Base-by-base conservation (phyloP, 2,329 filamentous ascomycete species). In the Botrytis aclada region DNA sequence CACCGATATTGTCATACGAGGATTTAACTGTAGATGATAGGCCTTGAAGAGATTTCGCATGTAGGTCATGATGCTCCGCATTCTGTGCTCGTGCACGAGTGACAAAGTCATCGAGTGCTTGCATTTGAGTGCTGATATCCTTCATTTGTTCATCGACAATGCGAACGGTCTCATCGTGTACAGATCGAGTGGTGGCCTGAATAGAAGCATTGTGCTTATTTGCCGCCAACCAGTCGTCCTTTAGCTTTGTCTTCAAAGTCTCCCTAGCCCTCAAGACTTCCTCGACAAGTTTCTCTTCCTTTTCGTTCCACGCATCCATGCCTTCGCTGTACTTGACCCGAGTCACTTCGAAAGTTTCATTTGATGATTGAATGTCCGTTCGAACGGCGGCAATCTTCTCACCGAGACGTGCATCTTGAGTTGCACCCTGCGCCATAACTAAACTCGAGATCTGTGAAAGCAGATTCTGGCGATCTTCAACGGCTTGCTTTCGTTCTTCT, bases 101-200 rank as follows among this genome's bases (percentile, higher is more conserved):
- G 56, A 98, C 94, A 78, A 98, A 97, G 76, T 95, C 93, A 79
- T 98, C 95, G 12, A 99, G 87, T 1, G 93, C 93, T 72, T 90
- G 89, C 88, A 99, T 95, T 82, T 98, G 94, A n/a, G 86, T 88
- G 74, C 93, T 91, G 80, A 99, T 92, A 77, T 97, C 93, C 72
- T 88, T 87, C 84, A 97, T 93, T 83, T 99, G 96, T 73, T 92
- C 91, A 79, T 95, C 93, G 20, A 98, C 95, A 73, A 97, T 95
- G 10, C 91, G 91, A 43, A 97, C 89, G 0, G 95, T 98, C 82
- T 97, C 93, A 47, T 92, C 92, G 77, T 99, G 95, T 1, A 98
- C 94, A 3, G 93, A 93, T 77, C 93, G 92, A 0, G 95, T 95
- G 0, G 93, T 93, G 12, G 88, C 87, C 77, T 95, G 93, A 77